Evolutionary conservation across 495 filamentous ascomycete genomes (phyloP).

Genomic region (Cairneyella variabilis): DNA sequence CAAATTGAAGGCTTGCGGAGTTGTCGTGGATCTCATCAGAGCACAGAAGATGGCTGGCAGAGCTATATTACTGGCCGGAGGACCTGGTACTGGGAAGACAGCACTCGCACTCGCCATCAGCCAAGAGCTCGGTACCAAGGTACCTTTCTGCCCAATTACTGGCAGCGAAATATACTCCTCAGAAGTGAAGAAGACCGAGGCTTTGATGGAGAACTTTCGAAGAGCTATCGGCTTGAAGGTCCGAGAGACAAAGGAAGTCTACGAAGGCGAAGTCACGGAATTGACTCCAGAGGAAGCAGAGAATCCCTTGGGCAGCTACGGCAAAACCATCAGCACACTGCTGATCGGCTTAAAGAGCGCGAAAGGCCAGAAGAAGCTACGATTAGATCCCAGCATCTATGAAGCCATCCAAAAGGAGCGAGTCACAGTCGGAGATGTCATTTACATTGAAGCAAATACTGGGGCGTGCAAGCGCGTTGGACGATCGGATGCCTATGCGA

Average conservation of each 20-base stretch:
- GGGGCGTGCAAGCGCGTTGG: conserved; percentile 96
- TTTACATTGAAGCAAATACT: conserved; percentile 98
- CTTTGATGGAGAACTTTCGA: conserved; percentile 97
- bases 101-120: conserved; percentile 90
- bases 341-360: conserved; percentile 87
- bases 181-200: conserved; percentile 98
- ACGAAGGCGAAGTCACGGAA: conserved; percentile 95
- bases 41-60: conserved; percentile 96
- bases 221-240: conserved; percentile 93
- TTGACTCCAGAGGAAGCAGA: conserved; percentile 96
- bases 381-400: conserved; percentile 95
- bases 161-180: conserved; percentile 96
- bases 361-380: conserved; percentile 93
- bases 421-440: conserved; percentile 91
- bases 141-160: conserved; percentile 95
- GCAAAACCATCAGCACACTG: conserved; percentile 87
- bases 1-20: conserved; percentile 85
- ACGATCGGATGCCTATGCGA: conserved; percentile 91
- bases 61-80: conserved; percentile 88
- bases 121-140: conserved; percentile 93
- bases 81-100: conserved; percentile 92
- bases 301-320: conserved; percentile 93
- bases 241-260: conserved; percentile 96
- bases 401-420: conserved; percentile 98
- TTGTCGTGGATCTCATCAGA: conserved; percentile 91